Evolutionary conservation across 306 rosid species (phyloP).

Genomic region (Prosopis cineraria): DNA sequence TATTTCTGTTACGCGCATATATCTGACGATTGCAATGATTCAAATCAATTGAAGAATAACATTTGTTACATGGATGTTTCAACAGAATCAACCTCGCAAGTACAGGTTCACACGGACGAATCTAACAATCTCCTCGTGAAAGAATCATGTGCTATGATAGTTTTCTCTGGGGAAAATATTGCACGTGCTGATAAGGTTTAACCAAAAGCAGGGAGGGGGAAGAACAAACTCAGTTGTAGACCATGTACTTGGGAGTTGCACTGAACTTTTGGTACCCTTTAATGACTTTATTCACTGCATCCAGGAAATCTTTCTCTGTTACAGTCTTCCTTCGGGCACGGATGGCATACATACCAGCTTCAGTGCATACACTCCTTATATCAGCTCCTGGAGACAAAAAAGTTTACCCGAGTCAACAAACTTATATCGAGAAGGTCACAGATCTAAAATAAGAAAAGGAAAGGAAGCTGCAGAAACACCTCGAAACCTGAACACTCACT

Average conservation of each 20-base stretch:
- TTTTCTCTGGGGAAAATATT: constrained; percentile 22
- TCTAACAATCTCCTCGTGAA: constrained; percentile 30
- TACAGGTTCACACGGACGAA: constrained; percentile 26
- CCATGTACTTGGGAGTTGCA: constrained; percentile 99
- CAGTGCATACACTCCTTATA: constrained; percentile 96
- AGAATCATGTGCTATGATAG: constrained; percentile 21
- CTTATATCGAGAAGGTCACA: background rate
- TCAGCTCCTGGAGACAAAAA: constrained; percentile 77
- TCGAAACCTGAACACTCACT: background rate
- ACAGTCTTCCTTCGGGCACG: constrained; percentile 98
- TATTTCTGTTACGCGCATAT: too few relatives aligned
- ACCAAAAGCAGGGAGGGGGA: constrained; percentile 18
- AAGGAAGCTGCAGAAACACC: constrained; percentile 12
- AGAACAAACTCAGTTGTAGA: constrained; percentile 71
- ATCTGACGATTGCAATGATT: background rate
- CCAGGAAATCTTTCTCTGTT: constrained; percentile 97
- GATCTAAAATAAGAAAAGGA: background rate
- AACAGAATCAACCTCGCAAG: constrained; percentile 20
- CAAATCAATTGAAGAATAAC: constrained; percentile 7
- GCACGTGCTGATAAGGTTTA: constrained; percentile 23
- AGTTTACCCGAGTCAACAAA: constrained; percentile 31
- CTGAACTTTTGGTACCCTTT: constrained; percentile 99
- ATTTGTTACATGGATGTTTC: constrained; percentile 20
- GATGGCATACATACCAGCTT: constrained; percentile 99
- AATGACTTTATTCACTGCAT: constrained; percentile 97